These are phyloP conservation scores for Globisporangium splendens DNA, from an alignment of 352 stramenopile genomes.

Conservation along the genomic window DNA sequence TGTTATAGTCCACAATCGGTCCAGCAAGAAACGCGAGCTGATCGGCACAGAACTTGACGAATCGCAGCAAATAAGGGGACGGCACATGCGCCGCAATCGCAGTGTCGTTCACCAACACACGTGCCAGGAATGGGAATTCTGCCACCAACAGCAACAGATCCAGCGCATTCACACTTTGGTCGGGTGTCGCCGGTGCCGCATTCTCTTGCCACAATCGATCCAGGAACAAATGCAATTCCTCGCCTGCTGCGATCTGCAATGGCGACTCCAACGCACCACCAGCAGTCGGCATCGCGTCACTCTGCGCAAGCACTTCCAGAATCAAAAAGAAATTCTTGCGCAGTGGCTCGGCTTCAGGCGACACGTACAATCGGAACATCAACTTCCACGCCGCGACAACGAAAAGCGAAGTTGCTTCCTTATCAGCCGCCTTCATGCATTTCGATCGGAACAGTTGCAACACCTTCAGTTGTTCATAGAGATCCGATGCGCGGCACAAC, in stretches of 20 bases:
- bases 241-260: slow-evolving; percentile 23
- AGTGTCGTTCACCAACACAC: slow-evolving; percentile 27
- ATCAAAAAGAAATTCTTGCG: slow-evolving; percentile 72
- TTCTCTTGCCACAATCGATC: slow-evolving; percentile 23
- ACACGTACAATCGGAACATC: slow-evolving; percentile 58
- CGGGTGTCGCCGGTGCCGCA: slow-evolving; percentile 9
- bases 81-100: slow-evolving; percentile 4
- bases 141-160: slow-evolving; percentile 58
- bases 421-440: slow-evolving; percentile 21
- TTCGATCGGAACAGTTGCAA: slow-evolving; percentile 73
- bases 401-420: slow-evolving; percentile 10
- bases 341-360: slow-evolving; percentile 26
- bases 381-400: slow-evolving; percentile 41
- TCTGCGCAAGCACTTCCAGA: slow-evolving; percentile 39
- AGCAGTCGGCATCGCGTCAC: slow-evolving; percentile 6
- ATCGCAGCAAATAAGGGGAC: slow-evolving; percentile 28
- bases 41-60: slow-evolving; percentile 50
- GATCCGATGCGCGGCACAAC: slow-evolving; percentile 25
- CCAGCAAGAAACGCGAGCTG: slow-evolving; percentile 49
- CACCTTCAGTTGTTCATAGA: slow-evolving; percentile 70
- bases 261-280: background rate
- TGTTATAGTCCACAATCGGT: slow-evolving; percentile 49
- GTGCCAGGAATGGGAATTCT: slow-evolving; percentile 54
- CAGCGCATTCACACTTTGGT: slow-evolving; percentile 34
- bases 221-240: slow-evolving; percentile 40